These are phyloP conservation scores for Amphicarpaea edgeworthii DNA, from an alignment of 306 rosid genomes.

Conservation along the genomic window DNA sequence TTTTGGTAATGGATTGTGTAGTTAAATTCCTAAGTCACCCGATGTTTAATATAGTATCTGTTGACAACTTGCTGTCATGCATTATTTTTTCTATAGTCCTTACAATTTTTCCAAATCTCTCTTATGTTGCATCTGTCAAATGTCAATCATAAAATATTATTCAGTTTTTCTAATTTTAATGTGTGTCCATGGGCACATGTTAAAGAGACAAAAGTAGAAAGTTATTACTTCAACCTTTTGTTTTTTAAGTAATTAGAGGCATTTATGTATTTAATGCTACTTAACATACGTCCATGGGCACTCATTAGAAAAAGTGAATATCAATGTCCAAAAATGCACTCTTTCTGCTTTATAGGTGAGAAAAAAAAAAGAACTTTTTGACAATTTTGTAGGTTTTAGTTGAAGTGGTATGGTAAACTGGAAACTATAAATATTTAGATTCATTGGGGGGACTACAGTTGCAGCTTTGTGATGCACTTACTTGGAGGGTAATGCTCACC, in stretches of 20 bases:
- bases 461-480: not conserved
- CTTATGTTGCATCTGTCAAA: not conserved
- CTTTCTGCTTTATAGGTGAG: not conserved
- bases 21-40: not conserved
- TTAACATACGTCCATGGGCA: not conserved
- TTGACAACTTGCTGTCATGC: not conserved
- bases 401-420: not conserved
- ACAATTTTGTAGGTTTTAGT: not conserved
- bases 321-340: not conserved
- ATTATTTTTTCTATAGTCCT: not conserved
- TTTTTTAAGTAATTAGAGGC: constrained; percentile 1
- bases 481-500: not conserved
- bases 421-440: not conserved
- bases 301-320: not conserved
- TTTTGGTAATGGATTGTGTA: not conserved
- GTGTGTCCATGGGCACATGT: not conserved
- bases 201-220: not conserved
- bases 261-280: not conserved
- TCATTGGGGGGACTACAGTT: too few species aligned
- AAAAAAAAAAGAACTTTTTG: not conserved
- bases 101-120: constrained; percentile 1
- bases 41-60: not conserved
- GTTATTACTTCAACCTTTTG: not conserved
- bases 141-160: not conserved
- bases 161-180: not conserved